phyloP scores from a whole-genome alignment of 441 rosid genomes.

The Erodium moschatum region DNA sequence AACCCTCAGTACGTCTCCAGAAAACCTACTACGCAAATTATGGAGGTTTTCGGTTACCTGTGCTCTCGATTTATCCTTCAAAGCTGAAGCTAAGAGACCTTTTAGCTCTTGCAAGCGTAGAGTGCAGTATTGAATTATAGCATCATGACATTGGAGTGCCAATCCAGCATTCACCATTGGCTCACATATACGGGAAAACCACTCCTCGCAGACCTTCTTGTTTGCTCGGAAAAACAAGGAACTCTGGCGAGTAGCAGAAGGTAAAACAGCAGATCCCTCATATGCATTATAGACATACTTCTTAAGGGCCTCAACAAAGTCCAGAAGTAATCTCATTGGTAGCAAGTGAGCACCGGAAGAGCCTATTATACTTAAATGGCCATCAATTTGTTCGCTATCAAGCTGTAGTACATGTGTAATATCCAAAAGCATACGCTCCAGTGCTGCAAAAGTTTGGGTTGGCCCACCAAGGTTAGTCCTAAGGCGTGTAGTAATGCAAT shows the following conservation, averaged over 20 bases:
- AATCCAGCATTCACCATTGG: slow-evolving; percentile 99
- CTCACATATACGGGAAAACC: slow-evolving; percentile 98
- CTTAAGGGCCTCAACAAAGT: slow-evolving; percentile 90
- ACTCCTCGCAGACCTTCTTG: slow-evolving; percentile 93
- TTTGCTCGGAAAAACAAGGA: slow-evolving; percentile 85
- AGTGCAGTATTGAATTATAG: slow-evolving; percentile 74
- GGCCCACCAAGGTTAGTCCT: slow-evolving; percentile 99
- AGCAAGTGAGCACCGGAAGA: slow-evolving; percentile 89
- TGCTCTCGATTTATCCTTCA: slow-evolving; percentile 61
- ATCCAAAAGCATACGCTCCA: slow-evolving; percentile 95
- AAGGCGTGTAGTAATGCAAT: slow-evolving; percentile 73
- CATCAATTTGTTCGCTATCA: slow-evolving; percentile 75
- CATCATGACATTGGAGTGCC: slow-evolving; percentile 83
- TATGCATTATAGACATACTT: slow-evolving; percentile 94
- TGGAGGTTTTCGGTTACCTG: slow-evolving; percentile 54
- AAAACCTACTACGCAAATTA: slow-evolving; percentile 41
- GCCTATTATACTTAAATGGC: slow-evolving; percentile 63
- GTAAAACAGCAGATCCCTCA: slow-evolving; percentile 85
- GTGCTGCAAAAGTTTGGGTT: slow-evolving; percentile 93
- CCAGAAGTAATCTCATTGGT: slow-evolving; percentile 93
- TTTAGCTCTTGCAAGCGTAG: slow-evolving; percentile 80
- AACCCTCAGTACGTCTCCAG: slow-evolving; percentile 63
- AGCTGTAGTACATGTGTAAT: slow-evolving; percentile 77
- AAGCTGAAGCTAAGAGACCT: slow-evolving; percentile 40
- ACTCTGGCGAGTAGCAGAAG: slow-evolving; percentile 66